Evolutionary conservation across 2,329 filamentous ascomycete genomes (phyloP), one percentile per base, ranked within the genome.

Genomic region (Zasmidium angulare): DNA sequence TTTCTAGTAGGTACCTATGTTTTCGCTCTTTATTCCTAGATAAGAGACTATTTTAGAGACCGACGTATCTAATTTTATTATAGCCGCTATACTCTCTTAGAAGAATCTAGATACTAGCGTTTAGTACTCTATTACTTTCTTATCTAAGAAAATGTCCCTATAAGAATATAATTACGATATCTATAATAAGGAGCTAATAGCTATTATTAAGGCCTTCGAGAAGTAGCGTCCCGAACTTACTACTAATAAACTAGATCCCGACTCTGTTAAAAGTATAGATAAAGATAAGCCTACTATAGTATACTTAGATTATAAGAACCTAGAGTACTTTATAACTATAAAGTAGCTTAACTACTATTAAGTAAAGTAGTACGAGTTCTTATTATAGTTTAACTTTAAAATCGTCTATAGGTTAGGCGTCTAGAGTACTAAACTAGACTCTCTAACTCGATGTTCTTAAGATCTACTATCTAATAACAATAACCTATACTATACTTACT

Each of bases 191-290:
- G n/a, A n/a, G n/a, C n/a, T n/a, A n/a, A n/a, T n/a, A n/a, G n/a
- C n/a, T n/a, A n/a, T n/a, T n/a, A n/a, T n/a, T n/a, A n/a, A n/a
- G n/a, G n/a, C n/a, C n/a, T n/a, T n/a, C n/a, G n/a, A 71, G 53
- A 50, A 69, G 53, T 75, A 60, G 68, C 7, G 62, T 19, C 53
- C 61, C 20, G 58, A 72, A 31, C 61, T 73, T 0, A 50, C 14
- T 7, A 14, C 29, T 36, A 36, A 36, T 14, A 14, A 36, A 14
- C 14, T 7, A 7, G 29, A 36, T 36, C 55, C 14, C 29, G 29
- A 36, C 29, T n/a, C n/a, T n/a, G n/a, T n/a, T n/a, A n/a, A n/a
- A n/a, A n/a, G n/a, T n/a, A n/a, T n/a, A n/a, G n/a, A n/a, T n/a
- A n/a, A n/a, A n/a, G n/a, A n/a, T n/a, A n/a, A n/a, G n/a, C n/a